These are phyloP conservation scores for Zygnema cylindricum DNA, from an alignment of 139 green algal species.

Conservation along the genomic window DNA sequence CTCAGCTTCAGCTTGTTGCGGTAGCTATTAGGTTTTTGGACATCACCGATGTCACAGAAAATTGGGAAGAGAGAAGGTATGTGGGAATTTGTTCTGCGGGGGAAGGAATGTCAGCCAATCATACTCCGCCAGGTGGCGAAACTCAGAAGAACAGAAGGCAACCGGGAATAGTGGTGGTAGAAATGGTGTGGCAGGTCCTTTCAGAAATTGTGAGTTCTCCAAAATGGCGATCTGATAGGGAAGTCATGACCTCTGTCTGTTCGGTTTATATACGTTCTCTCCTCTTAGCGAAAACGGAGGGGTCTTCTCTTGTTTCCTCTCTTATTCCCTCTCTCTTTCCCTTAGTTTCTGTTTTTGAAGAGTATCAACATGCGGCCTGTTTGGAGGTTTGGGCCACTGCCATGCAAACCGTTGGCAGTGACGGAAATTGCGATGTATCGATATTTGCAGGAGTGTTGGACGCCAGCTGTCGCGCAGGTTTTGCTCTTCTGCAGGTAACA, in stretches of 20 bases:
- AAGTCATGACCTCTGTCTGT: conserved; percentile 65
- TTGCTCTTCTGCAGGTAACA: conserved; percentile 26
- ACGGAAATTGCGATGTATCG: background rate
- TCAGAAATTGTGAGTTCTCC: conserved; percentile 44
- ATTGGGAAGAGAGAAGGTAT: too few species aligned
- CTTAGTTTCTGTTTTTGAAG: conserved; percentile 20
- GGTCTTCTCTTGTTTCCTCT: too few species aligned
- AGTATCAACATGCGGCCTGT: conserved; percentile 10
- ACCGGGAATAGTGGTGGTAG: conserved; percentile 60
- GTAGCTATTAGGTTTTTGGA: conserved; percentile 61
- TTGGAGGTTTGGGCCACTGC: conserved; percentile 35
- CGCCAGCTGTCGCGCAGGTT: background rate
- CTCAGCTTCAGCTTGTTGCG: conserved; percentile 69
- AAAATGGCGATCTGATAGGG: conserved; percentile 9
- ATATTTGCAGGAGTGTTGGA: background rate
- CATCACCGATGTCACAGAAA: too few species aligned
- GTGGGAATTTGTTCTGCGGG: too few species aligned
- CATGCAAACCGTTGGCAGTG: conserved; percentile 28
- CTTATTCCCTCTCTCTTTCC: conserved; percentile 34
- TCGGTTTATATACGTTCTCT: conserved; percentile 62
- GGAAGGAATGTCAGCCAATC: too few species aligned
- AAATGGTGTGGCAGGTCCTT: conserved; percentile 65
- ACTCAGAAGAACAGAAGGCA: conserved; percentile 14
- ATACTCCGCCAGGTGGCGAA: background rate
- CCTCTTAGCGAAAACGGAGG: too few species aligned